These are phyloP conservation scores for Venturia carpophila DNA, from an alignment of 2,329 filamentous ascomycete genomes.

Conservation along the genomic window DNA sequence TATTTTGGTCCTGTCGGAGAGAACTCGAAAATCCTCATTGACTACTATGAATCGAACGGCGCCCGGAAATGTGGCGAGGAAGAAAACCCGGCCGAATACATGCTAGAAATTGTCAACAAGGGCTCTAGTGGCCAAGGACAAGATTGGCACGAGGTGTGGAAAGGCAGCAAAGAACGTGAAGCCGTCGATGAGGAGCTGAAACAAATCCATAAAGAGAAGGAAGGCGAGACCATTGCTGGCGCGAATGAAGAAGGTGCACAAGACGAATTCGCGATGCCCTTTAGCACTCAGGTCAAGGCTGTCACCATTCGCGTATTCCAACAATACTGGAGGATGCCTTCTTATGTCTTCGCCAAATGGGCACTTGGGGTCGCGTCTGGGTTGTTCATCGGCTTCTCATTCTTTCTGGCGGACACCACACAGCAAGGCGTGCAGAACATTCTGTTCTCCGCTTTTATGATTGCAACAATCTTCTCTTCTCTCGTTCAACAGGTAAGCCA, in stretches of 20 bases:
- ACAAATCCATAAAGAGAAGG: conserved; percentile 7
- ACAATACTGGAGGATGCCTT: conserved; percentile 40
- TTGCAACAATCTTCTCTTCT: conserved; percentile 33
- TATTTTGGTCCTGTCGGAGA: conserved; percentile 42
- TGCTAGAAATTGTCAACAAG: conserved; percentile 44
- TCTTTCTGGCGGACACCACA: conserved; percentile 32
- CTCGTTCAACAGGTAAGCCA: conserved; percentile 35
- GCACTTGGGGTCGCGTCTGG: conserved; percentile 1
- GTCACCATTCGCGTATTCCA: conserved; percentile 38
- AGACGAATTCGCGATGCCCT: conserved; percentile 39
- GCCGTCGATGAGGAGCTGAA: conserved; percentile 30
- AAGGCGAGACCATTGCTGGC: neutral
- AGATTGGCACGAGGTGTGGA: conserved; percentile 78
- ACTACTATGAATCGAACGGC: conserved; percentile 56
- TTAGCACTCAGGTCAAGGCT: conserved; percentile 26
- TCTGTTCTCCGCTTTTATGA: conserved; percentile 46
- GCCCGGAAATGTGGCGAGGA: conserved; percentile 49
- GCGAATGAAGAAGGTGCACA: conserved; percentile 27
- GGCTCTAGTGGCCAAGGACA: conserved; percentile 41
- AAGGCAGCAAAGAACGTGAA: conserved; percentile 25
- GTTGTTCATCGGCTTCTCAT: conserved; percentile 35
- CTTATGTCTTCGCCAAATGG: conserved; percentile 32
- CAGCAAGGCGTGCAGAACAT: conserved; percentile 39
- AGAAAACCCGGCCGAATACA: conserved; percentile 70
- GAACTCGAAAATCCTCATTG: conserved; percentile 34